Conservation (phyloP, 345 rosid genomes). For the Syzygium oleosum region DNA sequence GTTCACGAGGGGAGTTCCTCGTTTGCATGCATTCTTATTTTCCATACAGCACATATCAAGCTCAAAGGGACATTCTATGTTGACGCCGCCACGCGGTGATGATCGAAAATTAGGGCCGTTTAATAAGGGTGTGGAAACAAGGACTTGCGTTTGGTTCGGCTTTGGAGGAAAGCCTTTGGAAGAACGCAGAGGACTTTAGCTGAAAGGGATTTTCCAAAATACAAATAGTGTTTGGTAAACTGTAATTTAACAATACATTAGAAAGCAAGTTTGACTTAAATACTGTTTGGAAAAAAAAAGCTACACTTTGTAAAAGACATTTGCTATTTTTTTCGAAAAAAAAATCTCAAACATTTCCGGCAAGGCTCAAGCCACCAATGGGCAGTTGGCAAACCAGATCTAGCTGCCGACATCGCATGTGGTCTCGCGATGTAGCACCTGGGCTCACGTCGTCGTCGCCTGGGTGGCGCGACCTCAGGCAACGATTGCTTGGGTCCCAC, state of each 20-base stretch:
- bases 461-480: too few relatives aligned
- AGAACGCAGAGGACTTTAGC: too few relatives aligned
- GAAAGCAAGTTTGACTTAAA: not conserved
- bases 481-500: too few relatives aligned
- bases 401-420: too few relatives aligned
- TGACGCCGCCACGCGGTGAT: not conserved
- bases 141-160: not conserved
- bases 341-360: too few relatives aligned
- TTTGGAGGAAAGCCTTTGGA: not conserved
- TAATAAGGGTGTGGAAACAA: not conserved
- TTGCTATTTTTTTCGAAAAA: too few relatives aligned
- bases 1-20: not conserved
- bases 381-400: not conserved
- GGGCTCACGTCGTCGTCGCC: too few relatives aligned
- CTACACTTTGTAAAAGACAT: not conserved
- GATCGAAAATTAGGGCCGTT: not conserved
- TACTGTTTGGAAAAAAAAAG: not conserved
- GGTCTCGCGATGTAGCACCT: not conserved
- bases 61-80: not conserved
- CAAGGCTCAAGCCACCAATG: rapidly evolving
- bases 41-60: not conserved
- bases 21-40: too few relatives aligned
- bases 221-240: too few relatives aligned
- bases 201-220: not conserved
- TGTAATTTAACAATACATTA: not conserved